Base-by-base conservation (phyloP, 495 filamentous ascomycete genomes). In the Aspergillus panamensis region DNA sequence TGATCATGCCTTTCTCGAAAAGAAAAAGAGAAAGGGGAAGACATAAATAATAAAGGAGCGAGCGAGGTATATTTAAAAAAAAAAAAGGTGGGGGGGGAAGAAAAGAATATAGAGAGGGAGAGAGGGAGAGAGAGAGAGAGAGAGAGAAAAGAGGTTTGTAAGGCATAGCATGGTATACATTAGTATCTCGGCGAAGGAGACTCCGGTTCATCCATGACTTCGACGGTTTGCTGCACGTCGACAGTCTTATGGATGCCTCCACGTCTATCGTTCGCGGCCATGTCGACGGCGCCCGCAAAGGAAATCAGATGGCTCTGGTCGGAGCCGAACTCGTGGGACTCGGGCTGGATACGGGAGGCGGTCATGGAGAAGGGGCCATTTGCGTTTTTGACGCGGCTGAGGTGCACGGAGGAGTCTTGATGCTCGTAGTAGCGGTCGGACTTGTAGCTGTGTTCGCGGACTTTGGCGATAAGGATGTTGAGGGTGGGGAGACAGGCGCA, bases 401-500 rank as follows among this genome's bases (percentile, higher is more conserved):
- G 55, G 2, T 62, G 66, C 19, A 74, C n/a, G 10, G 66, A 60
- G 2, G 71, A 73, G 43, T 49, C 60, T 8, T 66, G 62, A 52
- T 69, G 63, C 49, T 69, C 53, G 53, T 74, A 73, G 68, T 73
- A 73, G 12, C 58, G 62, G 33, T 70, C 60, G 3, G 68, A 69
- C 10, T 62, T 66, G 66, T 71, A 72, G 53, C 53, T 58, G 6
- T 66, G 57, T 53, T 60, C 67, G 53, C 61, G 61, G 48, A 71
- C 60, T 44, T 70, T 64, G 33, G 58, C 52, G 43, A 73, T 56
- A 13, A 76, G 48, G 53, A 75, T 72, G 58, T 77, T 78, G 33
- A 77, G 50, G 3, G 71, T 63, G 0, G 77, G 77, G 3, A 79
- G 67, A 60, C 77, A 78, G 30, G 76, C 76, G 50, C 76, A 78